A percentile compares a stretch with the other conserved stretches of the same genome.
phyloP scores from a whole-genome alignment of 116 monocot genomes.

The Zostera marina region DNA sequence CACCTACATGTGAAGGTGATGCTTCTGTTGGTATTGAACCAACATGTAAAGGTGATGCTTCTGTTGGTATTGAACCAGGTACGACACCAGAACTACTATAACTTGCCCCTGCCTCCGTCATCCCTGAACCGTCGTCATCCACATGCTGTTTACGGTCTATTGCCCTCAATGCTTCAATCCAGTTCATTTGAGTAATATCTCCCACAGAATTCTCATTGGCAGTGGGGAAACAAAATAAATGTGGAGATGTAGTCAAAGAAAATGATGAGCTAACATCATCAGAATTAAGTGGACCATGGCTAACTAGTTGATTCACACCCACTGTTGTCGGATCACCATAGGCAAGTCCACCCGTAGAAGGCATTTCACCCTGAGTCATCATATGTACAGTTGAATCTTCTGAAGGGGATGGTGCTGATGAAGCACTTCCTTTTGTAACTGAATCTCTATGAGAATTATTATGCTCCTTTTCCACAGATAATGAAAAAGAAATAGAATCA shows the following conservation, averaged over 20 bases:
- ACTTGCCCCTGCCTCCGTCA: conserved; percentile 51
- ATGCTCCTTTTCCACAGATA: conserved; percentile 37
- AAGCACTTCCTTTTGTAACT: conserved; percentile 6
- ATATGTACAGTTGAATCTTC: conserved; percentile 12
- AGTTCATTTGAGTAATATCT: conserved; percentile 6
- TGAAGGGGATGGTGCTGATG: conserved; percentile 7
- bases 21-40: conserved; percentile 11
- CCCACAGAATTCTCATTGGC: neutral
- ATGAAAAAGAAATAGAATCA: neutral
- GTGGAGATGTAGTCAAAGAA: conserved; percentile 4
- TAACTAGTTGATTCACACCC: conserved; percentile 20
- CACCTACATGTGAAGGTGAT: conserved; percentile 8
- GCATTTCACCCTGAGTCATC: conserved; percentile 13
- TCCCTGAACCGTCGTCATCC: conserved; percentile 38
- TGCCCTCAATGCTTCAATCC: conserved; percentile 12
- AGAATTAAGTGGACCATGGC: conserved; percentile 2
- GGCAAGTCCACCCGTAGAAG: conserved; percentile 33
- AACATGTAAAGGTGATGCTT: neutral
- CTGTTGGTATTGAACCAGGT: conserved; percentile 12
- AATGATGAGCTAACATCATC: neutral
- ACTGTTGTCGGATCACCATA: conserved; percentile 17
- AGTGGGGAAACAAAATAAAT: neutral
- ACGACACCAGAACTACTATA: conserved; percentile 35
- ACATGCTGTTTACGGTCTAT: conserved; percentile 3
- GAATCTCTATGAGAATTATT: conserved; percentile 20